Evolutionary conservation across 768 basidiomycete species (phyloP), one percentile per base, ranked within the genome.

Genomic region (Mycena sanguinolenta): DNA sequence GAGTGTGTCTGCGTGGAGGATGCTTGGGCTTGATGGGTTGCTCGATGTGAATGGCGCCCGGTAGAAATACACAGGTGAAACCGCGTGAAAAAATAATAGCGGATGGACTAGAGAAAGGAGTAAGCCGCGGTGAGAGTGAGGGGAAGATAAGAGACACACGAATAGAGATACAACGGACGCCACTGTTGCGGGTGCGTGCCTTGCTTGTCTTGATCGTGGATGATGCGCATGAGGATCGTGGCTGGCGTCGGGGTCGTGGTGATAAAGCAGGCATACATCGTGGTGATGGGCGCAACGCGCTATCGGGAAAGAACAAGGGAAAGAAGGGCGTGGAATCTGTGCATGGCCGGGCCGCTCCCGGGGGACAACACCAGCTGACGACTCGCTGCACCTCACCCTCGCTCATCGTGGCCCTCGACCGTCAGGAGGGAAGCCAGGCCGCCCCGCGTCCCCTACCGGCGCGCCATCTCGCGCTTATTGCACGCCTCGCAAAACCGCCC

Each of bases 401-500:
- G 3, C 13, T 46, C 46, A 19, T n/a, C 9, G 46, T 25, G 32
- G n/a, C 53, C 25, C 53, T 38, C 23, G 58, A 25, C 36, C 30
- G 21, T 17, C 16, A 13, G 42, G 42, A 27, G 10, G 32, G 30
- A 23, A 27, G 53, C 63, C 58, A n/a, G 39, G 39, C 39, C 54
- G 53, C 55, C 12, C 52, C 53, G 10, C 44, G 8, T 12, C 39
- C 42, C n/a, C 71, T 72, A 68, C 67, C 71, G 57, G 36, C 71
- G 57, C 53, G 49, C 65, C 57, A 69, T 32, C 38, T 70, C 69
- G 21, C 71, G 73, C 73, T 55, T 77, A 64, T 66, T 70, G 74
- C 54, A 74, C 72, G 74, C 74, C 58, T 75, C 74, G 54, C 74
- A 75, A 62, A 73, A 75, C 38, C 74, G 69, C 39, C 68, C 65